These are phyloP conservation scores for Russula virescens DNA, from an alignment of 768 basidiomycete species.

Conservation along the genomic window DNA sequence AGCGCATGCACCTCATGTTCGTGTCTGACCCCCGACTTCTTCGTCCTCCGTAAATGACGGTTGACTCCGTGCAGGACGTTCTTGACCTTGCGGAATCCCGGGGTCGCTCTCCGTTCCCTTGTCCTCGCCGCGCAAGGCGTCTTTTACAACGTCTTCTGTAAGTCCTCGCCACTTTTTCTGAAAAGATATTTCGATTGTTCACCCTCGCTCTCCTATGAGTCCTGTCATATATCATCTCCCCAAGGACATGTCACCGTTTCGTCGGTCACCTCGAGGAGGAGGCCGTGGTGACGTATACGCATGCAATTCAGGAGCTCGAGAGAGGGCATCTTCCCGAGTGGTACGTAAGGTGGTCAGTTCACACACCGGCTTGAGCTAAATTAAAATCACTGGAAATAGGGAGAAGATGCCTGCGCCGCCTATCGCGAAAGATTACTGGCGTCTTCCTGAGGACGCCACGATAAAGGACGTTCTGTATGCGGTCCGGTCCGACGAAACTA, in stretches of 20 bases:
- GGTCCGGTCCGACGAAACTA: slow-evolving; percentile 88
- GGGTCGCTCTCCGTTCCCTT: slow-evolving; percentile 71
- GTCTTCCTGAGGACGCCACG: slow-evolving; percentile 63
- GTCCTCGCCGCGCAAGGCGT: slow-evolving; percentile 91
- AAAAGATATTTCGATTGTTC: not conserved
- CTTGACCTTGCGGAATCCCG: slow-evolving; percentile 84
- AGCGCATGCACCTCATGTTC: slow-evolving; percentile 89
- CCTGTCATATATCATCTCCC: slow-evolving; percentile 71
- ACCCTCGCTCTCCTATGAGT: slow-evolving; percentile 36
- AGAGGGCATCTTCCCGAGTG: slow-evolving; percentile 77
- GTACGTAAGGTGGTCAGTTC: slow-evolving; percentile 33
- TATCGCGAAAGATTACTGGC: slow-evolving; percentile 96
- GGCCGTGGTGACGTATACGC: slow-evolving; percentile 89
- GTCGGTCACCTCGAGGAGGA: slow-evolving; percentile 94
- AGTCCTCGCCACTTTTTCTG: slow-evolving; percentile 23
- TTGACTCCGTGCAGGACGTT: slow-evolving; percentile 72
- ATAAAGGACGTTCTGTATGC: slow-evolving; percentile 87
- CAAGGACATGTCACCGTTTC: slow-evolving; percentile 79
- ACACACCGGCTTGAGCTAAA: too few species aligned
- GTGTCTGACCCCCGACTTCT: too few species aligned
- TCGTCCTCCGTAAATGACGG: too few species aligned
- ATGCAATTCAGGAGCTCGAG: slow-evolving; percentile 79
- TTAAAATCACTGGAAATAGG: slow-evolving; percentile 36
- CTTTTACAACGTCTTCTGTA: slow-evolving; percentile 85
- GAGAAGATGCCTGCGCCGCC: slow-evolving; percentile 66